Evolutionary conservation across 2,329 filamentous ascomycete genomes (phyloP), one percentile per base, ranked within the genome.

Genomic region (Botrytis deweyae): DNA sequence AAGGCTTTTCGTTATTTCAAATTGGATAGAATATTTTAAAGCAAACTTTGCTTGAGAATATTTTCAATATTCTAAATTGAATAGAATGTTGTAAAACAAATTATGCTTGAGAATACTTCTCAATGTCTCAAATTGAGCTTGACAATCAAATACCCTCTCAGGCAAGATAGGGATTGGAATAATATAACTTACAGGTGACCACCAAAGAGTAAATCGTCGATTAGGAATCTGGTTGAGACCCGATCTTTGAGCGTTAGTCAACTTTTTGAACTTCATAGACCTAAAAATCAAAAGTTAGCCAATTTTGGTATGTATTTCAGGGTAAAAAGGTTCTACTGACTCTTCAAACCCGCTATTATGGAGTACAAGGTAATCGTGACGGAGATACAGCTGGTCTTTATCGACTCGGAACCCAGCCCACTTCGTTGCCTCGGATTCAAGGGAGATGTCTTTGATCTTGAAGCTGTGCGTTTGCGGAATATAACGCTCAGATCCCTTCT

Each of bases 221-320:
- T 99, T 99, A 0, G 96, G 96, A 81, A 99, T 99, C 81, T 99
- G 96, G 82, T 98, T 98, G 44, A 99, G 84, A 94, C 96, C 96
- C 33, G 93, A 97, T 79, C 96, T 89, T 83, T 99, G 96, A 0
- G 96, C 96, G 79, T 99, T 99, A 0, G 96, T 99, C 75, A 99
- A 86, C 83, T 99, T 99, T 85, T 99, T 99, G 87, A 98, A 99
- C 78, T 98, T 97, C 96, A 99, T 98, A 0, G 81, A 63, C 61
- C 61, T 63, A 18, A 3, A 63, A 2, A 18, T 62, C 25, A 14
- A 63, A 40, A n/a, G 25, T 63, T 63, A 63, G 61, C 33, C 25
- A 42, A 63, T 16, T 42, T 63, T n/a, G 7, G 0, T 18, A n/a
- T n/a, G 7, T 9, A 63, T n/a, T 20, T 63, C 22, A 7, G 38